phyloP scores from a whole-genome alignment of 179 eudicot genomes.

The Beta lomatogona region DNA sequence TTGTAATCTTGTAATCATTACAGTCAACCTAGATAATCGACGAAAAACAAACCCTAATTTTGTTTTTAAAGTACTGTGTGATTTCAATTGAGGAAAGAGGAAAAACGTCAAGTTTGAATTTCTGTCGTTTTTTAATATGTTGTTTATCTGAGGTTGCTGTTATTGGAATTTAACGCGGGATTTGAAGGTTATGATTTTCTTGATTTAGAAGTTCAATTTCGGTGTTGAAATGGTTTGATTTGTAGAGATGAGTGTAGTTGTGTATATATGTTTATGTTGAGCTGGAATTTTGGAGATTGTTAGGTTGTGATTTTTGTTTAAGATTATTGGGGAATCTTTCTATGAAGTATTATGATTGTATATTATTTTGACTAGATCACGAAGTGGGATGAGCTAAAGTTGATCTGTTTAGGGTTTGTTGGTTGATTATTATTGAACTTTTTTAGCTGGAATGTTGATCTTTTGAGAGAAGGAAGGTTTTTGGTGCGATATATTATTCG shows the following conservation, averaged over 20 bases:
- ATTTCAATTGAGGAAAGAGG: not conserved
- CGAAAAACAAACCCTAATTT: constrained; percentile 20
- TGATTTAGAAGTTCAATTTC: constrained; percentile 16
- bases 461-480: constrained; percentile 2
- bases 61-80: not conserved
- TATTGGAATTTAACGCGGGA: constrained; percentile 19
- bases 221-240: constrained; percentile 10
- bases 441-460: not conserved
- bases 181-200: constrained; percentile 16
- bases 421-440: constrained; percentile 13
- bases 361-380: constrained; percentile 27
- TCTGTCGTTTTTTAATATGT: not conserved
- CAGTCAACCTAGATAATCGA: not conserved
- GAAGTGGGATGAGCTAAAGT: constrained; percentile 25
- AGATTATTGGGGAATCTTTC: not conserved
- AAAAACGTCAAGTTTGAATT: constrained; percentile 27
- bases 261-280: constrained; percentile 28
- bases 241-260: not conserved
- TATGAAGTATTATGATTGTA: constrained; percentile 19
- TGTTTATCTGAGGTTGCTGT: constrained; percentile 13
- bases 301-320: constrained; percentile 14
- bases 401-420: constrained; percentile 28
- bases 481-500: constrained; percentile 4
- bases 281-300: constrained; percentile 19
- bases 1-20: not conserved